phyloP scores from a whole-genome alignment of 2,329 filamentous ascomycete genomes.

The Aspergillus ustus region DNA sequence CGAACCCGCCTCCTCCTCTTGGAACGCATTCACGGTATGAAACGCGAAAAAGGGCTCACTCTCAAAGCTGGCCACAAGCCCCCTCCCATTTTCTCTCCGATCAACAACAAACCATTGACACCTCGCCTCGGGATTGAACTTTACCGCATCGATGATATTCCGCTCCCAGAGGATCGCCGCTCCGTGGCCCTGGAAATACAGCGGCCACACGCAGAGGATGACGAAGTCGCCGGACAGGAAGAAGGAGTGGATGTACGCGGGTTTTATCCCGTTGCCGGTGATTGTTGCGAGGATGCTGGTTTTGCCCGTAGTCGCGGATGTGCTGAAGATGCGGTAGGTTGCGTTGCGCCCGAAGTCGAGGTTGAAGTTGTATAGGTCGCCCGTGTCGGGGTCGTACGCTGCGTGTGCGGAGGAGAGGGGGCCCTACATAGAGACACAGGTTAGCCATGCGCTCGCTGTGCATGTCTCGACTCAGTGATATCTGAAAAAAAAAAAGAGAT shows the following conservation, averaged over 20 bases:
- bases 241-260: conserved; percentile 79
- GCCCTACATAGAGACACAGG: conserved; percentile 46
- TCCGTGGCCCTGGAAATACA: conserved; percentile 62
- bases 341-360: conserved; percentile 62
- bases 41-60: conserved; percentile 74
- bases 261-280: conserved; percentile 36
- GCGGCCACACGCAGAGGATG: conserved; percentile 68
- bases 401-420: conserved; percentile 71
- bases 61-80: conserved; percentile 70
- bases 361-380: conserved; percentile 80
- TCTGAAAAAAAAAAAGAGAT: not conserved
- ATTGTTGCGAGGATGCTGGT: conserved; percentile 74
- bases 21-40: conserved; percentile 76
- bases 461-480: not conserved
- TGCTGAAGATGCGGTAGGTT: conserved; percentile 72
- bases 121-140: conserved; percentile 60
- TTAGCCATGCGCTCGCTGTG: not conserved
- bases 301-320: conserved; percentile 63
- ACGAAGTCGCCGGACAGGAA: conserved; percentile 73
- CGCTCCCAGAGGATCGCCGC: conserved; percentile 20
- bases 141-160: conserved; percentile 68
- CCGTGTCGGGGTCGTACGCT: conserved; percentile 68
- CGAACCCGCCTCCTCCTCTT: no score
- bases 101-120: conserved; percentile 76
- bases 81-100: conserved; percentile 57